Evolutionary conservation across 495 filamentous ascomycete genomes (phyloP).

Genomic region (Penicillium cataractarum): DNA sequence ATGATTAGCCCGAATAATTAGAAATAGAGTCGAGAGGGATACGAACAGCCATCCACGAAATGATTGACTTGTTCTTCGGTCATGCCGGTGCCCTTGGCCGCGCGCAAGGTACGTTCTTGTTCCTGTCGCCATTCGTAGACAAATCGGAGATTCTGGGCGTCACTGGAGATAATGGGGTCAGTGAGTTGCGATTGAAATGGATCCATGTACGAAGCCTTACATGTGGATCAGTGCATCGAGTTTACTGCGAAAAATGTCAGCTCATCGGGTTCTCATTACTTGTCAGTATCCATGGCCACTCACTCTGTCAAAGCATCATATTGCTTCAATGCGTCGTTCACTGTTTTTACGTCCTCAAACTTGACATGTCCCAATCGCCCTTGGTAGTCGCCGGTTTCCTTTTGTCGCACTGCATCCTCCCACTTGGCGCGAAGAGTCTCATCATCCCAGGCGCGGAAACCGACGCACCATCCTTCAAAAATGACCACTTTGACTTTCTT

Average conservation of each 20-base stretch:
- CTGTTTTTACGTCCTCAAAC: slow-evolving; percentile 67
- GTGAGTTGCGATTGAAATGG: neutral
- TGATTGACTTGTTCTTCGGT: slow-evolving; percentile 66
- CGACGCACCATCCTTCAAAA: slow-evolving; percentile 92
- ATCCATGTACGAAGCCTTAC: slow-evolving; percentile 39
- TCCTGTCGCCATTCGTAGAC: slow-evolving; percentile 90
- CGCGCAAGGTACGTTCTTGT: slow-evolving; percentile 73
- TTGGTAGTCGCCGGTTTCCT: slow-evolving; percentile 43
- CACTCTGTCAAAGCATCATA: slow-evolving; percentile 77
- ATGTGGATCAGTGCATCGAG: slow-evolving; percentile 87
- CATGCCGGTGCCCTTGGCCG: slow-evolving; percentile 74
- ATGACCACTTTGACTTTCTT: slow-evolving; percentile 64
- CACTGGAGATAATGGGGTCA: slow-evolving; percentile 48
- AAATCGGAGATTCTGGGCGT: slow-evolving; percentile 72
- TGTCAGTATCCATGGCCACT: slow-evolving; percentile 19
- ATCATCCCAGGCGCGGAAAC: slow-evolving; percentile 70
- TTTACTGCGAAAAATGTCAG: slow-evolving; percentile 43
- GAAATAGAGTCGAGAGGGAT: neutral
- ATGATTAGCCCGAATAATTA: neutral
- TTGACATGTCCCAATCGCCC: slow-evolving; percentile 59
- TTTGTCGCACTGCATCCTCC: slow-evolving; percentile 53
- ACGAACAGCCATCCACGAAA: slow-evolving; percentile 71
- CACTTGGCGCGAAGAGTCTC: slow-evolving; percentile 59
- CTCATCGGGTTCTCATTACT: slow-evolving; percentile 5
- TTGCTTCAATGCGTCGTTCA: slow-evolving; percentile 68